These are phyloP conservation scores for Cladosporium sp. DNA, from an alignment of 2,329 filamentous ascomycete genomes.

Conservation along the genomic window DNA sequence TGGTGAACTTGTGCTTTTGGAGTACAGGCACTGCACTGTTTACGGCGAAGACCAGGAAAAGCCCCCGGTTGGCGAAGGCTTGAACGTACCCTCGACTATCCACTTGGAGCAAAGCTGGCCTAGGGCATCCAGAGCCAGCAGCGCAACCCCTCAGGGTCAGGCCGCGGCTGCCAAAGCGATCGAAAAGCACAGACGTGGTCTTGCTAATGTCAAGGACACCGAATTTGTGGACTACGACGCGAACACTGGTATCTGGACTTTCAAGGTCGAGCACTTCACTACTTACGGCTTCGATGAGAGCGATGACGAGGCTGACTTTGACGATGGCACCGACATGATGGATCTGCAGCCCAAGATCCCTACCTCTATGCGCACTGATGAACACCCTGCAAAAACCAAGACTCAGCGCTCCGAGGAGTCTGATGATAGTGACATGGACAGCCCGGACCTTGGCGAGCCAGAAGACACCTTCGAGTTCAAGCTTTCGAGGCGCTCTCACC, in stretches of 20 bases:
- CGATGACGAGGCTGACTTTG: conserved; percentile 60
- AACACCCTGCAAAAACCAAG: conserved; percentile 25
- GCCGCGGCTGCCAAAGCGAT: conserved; percentile 59
- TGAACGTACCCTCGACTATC: conserved; percentile 89
- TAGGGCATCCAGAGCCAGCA: conserved; percentile 52
- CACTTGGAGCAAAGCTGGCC: conserved; percentile 93
- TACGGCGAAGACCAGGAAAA: conserved; percentile 77
- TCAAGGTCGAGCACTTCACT: conserved; percentile 93
- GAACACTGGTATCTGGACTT: conserved; percentile 83
- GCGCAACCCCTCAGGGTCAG: conserved; percentile 43
- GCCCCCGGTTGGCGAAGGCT: conserved; percentile 78
- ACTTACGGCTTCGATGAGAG: conserved; percentile 84
- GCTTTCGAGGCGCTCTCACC: conserved; percentile 46
- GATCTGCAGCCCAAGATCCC: conserved; percentile 18
- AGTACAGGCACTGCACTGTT: conserved; percentile 79
- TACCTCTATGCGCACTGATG: neutral
- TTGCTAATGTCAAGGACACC: conserved; percentile 77
- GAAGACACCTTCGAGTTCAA: conserved; percentile 60
- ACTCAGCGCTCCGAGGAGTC: conserved; percentile 15
- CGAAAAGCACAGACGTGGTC: conserved; percentile 77
- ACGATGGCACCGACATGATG: conserved; percentile 47
- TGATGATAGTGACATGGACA: conserved; percentile 17
- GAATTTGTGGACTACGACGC: conserved; percentile 78
- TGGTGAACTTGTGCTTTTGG: conserved; percentile 72
- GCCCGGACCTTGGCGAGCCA: conserved; percentile 24